Base-by-base conservation (phyloP, 305 asterid genomes). In the Fraxinus ornus region DNA sequence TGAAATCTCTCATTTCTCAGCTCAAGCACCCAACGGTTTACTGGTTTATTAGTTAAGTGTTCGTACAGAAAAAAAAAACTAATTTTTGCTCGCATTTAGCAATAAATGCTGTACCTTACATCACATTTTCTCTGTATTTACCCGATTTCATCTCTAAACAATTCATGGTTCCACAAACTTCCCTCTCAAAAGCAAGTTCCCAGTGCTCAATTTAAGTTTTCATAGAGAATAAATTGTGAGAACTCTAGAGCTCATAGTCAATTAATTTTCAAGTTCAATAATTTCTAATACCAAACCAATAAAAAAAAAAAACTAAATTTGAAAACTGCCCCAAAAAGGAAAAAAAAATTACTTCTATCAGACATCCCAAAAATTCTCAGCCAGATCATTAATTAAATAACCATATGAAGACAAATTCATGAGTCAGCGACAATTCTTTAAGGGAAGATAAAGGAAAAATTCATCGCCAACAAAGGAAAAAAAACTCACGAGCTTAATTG, bases 401-500 rank as follows among this genome's bases (percentile, higher is more conserved):
- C 71, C 84, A 70, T 75, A 76, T 60, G 76, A 33, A 21, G 75
- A 79, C 62, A 60, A 83, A 60, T 75, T 76, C 80, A 72, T 1
- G 64, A 70, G 60, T 3, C 33, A 60, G 77, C 64, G 33, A 72
- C 30, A 32, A 32, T 1, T 15, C 10, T 41, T n/a, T 19, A 17
- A 76, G 35, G n/a, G 2, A 79, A 26, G 21, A 5, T 7, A 47
- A 7, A 22, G 71, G 7, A 62, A 62, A 62, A 62, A 21, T 12
- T 62, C 71, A 62, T 62, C 71, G 0, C 32, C 71, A 62, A 62
- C 2, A 21, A 22, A 22, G 70, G 10, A 19, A 7, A 7, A 52
- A 57, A 7, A 52, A 57, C 97, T 89, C 84, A 91, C 97, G 49
- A 93, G 91, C 91, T 93, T 93, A 87, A 93, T 91, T 73, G 97